phyloP scores from a whole-genome alignment of 805 yeast species.

The Martiniozyma abietophila region DNA sequence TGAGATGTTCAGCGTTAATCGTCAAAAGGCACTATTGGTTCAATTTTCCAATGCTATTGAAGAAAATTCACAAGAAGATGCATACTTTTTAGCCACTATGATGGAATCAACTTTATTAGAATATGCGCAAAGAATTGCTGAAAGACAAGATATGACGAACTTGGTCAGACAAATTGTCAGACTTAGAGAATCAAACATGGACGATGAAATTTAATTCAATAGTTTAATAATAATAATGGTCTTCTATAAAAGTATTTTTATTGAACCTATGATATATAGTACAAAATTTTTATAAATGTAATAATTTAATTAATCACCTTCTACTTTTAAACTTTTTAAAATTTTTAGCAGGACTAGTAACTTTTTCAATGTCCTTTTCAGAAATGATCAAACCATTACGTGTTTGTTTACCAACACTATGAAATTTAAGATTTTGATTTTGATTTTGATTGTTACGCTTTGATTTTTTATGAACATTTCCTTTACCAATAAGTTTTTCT shows the following conservation, averaged over 20 bases:
- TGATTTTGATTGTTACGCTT: no score
- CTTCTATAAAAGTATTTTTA: no score
- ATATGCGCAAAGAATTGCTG: constrained; percentile 81
- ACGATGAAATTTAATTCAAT: constrained; percentile 18
- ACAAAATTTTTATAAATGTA: no score
- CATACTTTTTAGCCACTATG: constrained; percentile 49
- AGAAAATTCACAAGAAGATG: constrained; percentile 42
- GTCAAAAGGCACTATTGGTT: constrained; percentile 4
- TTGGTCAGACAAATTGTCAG: constrained; percentile 48
- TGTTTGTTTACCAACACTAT: constrained; percentile 68
- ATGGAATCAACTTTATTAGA: constrained; percentile 34
- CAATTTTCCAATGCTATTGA: constrained; percentile 7
- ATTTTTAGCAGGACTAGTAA: constrained; percentile 14
- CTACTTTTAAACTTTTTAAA: not conserved
- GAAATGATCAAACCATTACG: constrained; percentile 70
- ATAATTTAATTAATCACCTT: no score
- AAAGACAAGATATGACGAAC: constrained; percentile 48
- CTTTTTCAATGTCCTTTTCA: constrained; percentile 51
- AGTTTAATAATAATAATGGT: no score
- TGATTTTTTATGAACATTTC: constrained; percentile 28
- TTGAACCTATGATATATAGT: no score
- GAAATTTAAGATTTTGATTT: constrained; percentile 72
- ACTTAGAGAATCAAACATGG: constrained; percentile 42
- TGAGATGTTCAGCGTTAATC: constrained; percentile 35
- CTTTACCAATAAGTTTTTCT: constrained; percentile 44